A percentile compares a stretch with the other conserved stretches of the same genome.
Evolutionary conservation across 2,329 filamentous ascomycete species (phyloP).

Genomic region (Fusarium solani-melongenae): DNA sequence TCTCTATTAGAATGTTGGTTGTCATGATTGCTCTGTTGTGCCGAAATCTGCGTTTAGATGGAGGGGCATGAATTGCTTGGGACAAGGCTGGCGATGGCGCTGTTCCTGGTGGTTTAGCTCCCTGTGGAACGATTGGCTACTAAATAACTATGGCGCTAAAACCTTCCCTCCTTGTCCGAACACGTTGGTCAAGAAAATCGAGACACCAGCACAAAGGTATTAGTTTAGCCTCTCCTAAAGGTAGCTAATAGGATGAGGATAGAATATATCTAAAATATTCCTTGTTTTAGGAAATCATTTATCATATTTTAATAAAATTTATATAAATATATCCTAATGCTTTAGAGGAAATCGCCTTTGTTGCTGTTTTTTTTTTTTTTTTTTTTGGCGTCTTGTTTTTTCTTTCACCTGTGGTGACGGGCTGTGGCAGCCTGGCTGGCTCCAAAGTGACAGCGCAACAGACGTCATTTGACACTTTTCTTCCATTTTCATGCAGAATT

Average conservation of each 20-base stretch:
- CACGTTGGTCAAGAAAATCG: too few relatives aligned
- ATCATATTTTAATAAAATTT: too few relatives aligned
- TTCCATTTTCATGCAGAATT: not conserved
- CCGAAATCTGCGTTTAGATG: conserved; percentile 9
- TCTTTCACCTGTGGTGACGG: too few relatives aligned
- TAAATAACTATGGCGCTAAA: not conserved
- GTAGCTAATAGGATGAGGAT: too few relatives aligned
- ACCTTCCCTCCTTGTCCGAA: not conserved
- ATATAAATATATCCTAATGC: too few relatives aligned
- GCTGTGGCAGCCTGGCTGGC: not conserved
- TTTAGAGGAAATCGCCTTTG: too few relatives aligned
- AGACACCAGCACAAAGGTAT: too few relatives aligned
- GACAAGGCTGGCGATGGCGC: conserved; percentile 11
- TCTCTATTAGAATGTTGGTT: conserved; percentile 83
- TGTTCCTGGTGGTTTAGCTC: conserved; percentile 12
- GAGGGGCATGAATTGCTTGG: conserved; percentile 21
- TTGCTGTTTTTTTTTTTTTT: too few relatives aligned
- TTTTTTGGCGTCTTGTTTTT: too few relatives aligned
- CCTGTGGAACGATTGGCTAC: conserved; percentile 13
- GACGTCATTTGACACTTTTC: not conserved
- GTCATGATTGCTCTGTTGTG: conserved; percentile 65
- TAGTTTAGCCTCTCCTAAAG: too few relatives aligned
- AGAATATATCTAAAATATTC: too few relatives aligned
- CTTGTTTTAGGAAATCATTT: too few relatives aligned
- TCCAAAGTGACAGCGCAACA: not conserved